Conservation (phyloP, 164 flowering plant genomes). For the Piper longum region DNA sequence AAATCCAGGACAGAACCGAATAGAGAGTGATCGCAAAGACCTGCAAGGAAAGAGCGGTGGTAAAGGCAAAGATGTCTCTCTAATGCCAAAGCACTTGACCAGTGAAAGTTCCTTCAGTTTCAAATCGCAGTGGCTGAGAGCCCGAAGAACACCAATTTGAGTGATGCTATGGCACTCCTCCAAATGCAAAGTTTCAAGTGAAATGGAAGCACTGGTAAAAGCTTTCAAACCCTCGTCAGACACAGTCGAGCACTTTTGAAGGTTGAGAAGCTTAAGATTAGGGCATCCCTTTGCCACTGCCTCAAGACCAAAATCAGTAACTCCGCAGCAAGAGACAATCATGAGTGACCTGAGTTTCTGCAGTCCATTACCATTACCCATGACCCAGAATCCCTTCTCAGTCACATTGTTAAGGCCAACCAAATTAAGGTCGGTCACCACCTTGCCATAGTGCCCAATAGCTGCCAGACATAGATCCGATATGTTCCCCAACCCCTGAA, state of each 20-base stretch:
- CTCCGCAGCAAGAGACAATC: conserved; percentile 41
- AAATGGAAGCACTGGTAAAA: conserved; percentile 36
- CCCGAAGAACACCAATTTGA: conserved; percentile 42
- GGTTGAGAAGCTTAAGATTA: conserved; percentile 37
- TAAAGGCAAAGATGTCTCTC: conserved; percentile 21
- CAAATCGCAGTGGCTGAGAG: conserved; percentile 29
- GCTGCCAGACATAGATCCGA: conserved; percentile 73
- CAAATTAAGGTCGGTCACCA: conserved; percentile 43
- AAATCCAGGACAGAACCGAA: conserved; percentile 60
- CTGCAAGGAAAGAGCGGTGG: conserved; percentile 25
- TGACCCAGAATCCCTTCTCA: conserved; percentile 76
- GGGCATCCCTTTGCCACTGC: conserved; percentile 65
- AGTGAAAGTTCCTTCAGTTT: conserved; percentile 47
- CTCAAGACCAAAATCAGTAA: conserved; percentile 53
- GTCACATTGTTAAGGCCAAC: conserved; percentile 38
- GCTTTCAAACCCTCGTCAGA: conserved; percentile 54
- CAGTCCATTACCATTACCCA: conserved; percentile 60
- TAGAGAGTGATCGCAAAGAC: conserved; percentile 37
- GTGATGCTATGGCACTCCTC: conserved; percentile 72
- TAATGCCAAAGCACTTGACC: conserved; percentile 49
- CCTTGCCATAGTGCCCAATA: conserved; percentile 69
- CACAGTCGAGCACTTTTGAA: conserved; percentile 36
- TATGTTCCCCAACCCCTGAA: conserved; percentile 38
- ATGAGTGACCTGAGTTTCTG: conserved; percentile 39
- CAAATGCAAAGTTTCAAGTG: conserved; percentile 52